phyloP scores from a whole-genome alignment of 139 green algal species.

The Pycnococcus provasolii region DNA sequence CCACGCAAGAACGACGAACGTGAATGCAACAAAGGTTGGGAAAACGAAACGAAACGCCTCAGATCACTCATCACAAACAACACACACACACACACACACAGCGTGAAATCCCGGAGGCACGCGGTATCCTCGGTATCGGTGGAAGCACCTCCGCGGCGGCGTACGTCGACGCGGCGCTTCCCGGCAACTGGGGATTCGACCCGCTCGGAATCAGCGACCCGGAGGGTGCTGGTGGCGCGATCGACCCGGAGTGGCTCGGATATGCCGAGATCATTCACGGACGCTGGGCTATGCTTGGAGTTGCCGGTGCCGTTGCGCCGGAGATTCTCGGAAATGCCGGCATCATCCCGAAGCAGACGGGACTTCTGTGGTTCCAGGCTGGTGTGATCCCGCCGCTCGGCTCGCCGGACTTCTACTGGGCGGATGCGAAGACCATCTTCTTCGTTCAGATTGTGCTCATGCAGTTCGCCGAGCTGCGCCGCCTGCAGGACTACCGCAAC shows the following conservation, averaged over 20 bases:
- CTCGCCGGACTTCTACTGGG: constrained; percentile 60
- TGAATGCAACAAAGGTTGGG: too few relatives aligned
- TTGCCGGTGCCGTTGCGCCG: constrained; percentile 81
- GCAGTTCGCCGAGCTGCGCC: constrained; percentile 87
- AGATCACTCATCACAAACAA: too few relatives aligned
- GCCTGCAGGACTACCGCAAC: constrained; percentile 62
- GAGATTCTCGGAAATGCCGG: constrained; percentile 73
- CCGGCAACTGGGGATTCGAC: constrained; percentile 76
- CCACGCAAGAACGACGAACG: too few relatives aligned
- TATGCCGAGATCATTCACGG: constrained; percentile 61
- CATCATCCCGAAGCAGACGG: constrained; percentile 66
- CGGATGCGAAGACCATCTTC: constrained; percentile 87
- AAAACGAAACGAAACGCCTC: too few relatives aligned
- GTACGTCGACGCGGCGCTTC: constrained; percentile 88
- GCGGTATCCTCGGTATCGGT: too few relatives aligned
- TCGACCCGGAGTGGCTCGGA: constrained; percentile 82
- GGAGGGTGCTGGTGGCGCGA: constrained; percentile 74
- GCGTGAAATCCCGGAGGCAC: too few relatives aligned
- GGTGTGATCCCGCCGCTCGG: constrained; percentile 77
- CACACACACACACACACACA: too few relatives aligned
- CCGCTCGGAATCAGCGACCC: constrained; percentile 85
- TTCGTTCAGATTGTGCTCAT: constrained; percentile 83
- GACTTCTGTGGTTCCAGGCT: constrained; percentile 69
- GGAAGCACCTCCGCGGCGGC: neutral
- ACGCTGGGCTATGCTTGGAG: constrained; percentile 91